phyloP scores from a whole-genome alignment of 2,329 filamentous ascomycete species.

The Stachybotrys elegans region DNA sequence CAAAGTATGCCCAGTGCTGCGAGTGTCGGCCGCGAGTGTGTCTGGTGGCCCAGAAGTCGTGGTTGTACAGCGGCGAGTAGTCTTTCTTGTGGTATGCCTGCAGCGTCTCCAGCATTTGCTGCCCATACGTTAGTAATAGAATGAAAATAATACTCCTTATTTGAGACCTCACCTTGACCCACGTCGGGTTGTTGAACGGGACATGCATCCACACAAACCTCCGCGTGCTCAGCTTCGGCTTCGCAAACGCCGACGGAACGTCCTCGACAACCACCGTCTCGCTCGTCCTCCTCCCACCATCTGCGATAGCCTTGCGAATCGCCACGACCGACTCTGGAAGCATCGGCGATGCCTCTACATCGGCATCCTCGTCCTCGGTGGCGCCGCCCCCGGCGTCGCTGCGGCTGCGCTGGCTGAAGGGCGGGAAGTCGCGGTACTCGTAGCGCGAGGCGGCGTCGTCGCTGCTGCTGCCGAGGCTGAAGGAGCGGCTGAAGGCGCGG shows the following conservation, averaged over 20 bases:
- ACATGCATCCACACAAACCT: constrained; percentile 56
- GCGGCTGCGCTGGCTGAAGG: constrained; percentile 28
- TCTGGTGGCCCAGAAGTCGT: constrained; percentile 43
- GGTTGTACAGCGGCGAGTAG: constrained; percentile 33
- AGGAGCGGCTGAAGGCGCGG: constrained; percentile 27
- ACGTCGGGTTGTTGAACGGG: constrained; percentile 52
- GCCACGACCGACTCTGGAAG: constrained; percentile 28
- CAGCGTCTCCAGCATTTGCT: constrained; percentile 40
- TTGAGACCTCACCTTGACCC: constrained; percentile 44
- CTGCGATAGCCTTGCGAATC: constrained; percentile 17
- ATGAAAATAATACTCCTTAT: too few relatives aligned
- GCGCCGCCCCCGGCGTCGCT: constrained; percentile 19
- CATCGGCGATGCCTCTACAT: constrained; percentile 22
- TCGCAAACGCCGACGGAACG: constrained; percentile 22
- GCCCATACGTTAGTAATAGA: too few relatives aligned
- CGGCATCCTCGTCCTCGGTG: constrained; percentile 17
- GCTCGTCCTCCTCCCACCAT: constrained; percentile 8
- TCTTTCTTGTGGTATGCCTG: constrained; percentile 31
- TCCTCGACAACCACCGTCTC: constrained; percentile 25
- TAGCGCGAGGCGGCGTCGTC: constrained; percentile 21
- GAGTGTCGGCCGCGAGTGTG: constrained; percentile 44
- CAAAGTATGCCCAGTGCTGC: constrained; percentile 44
- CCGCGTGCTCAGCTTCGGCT: constrained; percentile 27
- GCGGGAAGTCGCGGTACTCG: constrained; percentile 29
- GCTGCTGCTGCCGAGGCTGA: constrained; percentile 25